Percentiles rank a stretch among this genome's conserved stretches.
Evolutionary conservation across 2,329 filamentous ascomycete species (phyloP).

Genomic region (Ophiostoma sp.): DNA sequence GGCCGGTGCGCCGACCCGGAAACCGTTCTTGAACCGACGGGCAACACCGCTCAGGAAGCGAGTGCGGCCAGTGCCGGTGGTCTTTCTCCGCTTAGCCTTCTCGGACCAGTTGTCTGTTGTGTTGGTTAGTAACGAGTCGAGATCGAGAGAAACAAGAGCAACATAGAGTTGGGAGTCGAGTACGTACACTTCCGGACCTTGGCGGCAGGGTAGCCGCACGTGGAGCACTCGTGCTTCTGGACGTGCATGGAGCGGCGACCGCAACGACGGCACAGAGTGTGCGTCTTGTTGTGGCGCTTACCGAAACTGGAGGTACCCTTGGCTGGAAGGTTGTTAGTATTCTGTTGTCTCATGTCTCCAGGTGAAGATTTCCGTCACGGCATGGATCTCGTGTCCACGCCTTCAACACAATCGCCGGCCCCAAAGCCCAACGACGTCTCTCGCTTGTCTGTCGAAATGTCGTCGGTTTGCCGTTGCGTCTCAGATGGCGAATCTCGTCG

Average conservation of each 20-base stretch:
- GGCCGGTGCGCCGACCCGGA: slow-evolving; percentile 88
- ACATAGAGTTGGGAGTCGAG: background rate
- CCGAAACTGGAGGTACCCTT: slow-evolving; percentile 56
- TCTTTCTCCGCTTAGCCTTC: slow-evolving; percentile 99
- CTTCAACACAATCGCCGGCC: background rate
- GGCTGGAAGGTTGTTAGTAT: slow-evolving; percentile 39
- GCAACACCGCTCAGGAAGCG: slow-evolving; percentile 90
- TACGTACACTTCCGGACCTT: slow-evolving; percentile 98
- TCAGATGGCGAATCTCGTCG: background rate
- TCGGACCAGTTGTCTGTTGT: slow-evolving; percentile 96
- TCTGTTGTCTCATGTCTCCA: background rate
- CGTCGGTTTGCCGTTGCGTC: background rate
- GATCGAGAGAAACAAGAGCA: background rate
- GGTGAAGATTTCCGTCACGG: background rate
- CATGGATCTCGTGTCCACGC: background rate
- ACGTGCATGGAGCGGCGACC: slow-evolving; percentile 97
- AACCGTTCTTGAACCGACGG: slow-evolving; percentile 96
- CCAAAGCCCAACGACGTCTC: background rate
- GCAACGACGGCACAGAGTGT: slow-evolving; percentile 97
- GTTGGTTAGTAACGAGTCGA: slow-evolving; percentile 2
- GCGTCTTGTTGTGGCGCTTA: slow-evolving; percentile 91
- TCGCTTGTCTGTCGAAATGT: background rate
- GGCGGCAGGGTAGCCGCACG: slow-evolving; percentile 94
- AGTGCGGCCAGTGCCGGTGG: slow-evolving; percentile 94
- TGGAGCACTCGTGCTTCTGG: slow-evolving; percentile 97